Percentiles rank a stretch among this genome's conserved stretches.
phyloP scores from a whole-genome alignment of 352 stramenopile genomes.

The Pythium apleroticum region DNA sequence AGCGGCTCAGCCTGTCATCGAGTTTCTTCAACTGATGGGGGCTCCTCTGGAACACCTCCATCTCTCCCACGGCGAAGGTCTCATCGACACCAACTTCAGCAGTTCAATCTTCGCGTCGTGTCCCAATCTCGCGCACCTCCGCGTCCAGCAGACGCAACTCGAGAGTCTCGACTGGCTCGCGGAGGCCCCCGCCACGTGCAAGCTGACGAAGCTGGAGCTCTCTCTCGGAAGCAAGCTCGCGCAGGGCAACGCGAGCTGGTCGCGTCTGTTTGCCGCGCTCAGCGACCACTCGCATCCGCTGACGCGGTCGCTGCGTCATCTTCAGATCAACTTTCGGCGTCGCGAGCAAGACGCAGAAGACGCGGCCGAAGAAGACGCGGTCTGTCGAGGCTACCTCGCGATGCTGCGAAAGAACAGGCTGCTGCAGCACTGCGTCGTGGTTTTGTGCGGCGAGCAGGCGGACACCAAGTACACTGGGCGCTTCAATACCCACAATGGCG shows the following conservation, averaged over 20 bases:
- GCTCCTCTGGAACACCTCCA: constrained; percentile 7
- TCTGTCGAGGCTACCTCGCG: background rate
- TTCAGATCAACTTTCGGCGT: background rate
- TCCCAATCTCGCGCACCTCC: too few species aligned
- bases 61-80: background rate
- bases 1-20: background rate
- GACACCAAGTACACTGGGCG: constrained; percentile 6
- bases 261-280: background rate
- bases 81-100: background rate
- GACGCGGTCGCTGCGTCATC: constrained; percentile 2
- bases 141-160: too few species aligned
- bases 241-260: background rate
- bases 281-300: constrained; percentile 9
- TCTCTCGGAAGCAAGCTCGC: background rate
- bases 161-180: constrained; percentile 8
- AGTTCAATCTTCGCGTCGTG: background rate
- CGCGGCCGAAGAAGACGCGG: background rate
- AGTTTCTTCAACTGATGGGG: constrained; percentile 13
- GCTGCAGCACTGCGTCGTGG: constrained; percentile 4
- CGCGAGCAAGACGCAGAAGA: background rate
- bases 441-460: background rate
- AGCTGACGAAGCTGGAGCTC: constrained; percentile 9
- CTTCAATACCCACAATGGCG: constrained; percentile 10
- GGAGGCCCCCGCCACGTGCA: background rate
- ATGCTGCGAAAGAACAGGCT: constrained; percentile 19